Conservation (phyloP, 1,284 basidiomycete species). For the Sphagnurus paluster region DNA sequence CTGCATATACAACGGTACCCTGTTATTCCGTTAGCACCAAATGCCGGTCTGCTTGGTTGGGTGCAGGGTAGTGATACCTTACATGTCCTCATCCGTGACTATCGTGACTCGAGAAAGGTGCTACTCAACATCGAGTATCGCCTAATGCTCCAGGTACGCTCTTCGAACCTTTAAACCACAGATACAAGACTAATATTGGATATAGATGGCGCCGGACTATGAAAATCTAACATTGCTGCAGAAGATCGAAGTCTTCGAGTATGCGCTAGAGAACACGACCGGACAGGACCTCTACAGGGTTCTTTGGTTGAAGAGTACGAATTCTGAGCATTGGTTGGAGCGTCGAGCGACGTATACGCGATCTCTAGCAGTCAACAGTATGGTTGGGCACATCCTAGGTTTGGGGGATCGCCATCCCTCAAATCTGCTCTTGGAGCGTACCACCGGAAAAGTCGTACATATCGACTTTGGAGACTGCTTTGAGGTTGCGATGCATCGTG, state of each 20-base stretch:
- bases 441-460: slow-evolving; percentile 94
- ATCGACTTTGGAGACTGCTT: slow-evolving; percentile 98
- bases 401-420: slow-evolving; percentile 98
- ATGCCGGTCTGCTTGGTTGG: slow-evolving; percentile 95
- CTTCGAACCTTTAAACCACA: background rate
- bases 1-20: slow-evolving; percentile 94
- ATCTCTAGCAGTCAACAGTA: slow-evolving; percentile 93
- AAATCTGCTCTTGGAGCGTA: slow-evolving; percentile 91
- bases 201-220: slow-evolving; percentile 98
- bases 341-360: slow-evolving; percentile 96
- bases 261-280: slow-evolving; percentile 97
- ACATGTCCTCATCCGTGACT: slow-evolving; percentile 97
- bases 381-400: slow-evolving; percentile 97
- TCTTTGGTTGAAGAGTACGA: slow-evolving; percentile 93
- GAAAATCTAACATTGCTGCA: slow-evolving; percentile 93
- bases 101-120: slow-evolving; percentile 94
- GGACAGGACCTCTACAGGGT: slow-evolving; percentile 99
- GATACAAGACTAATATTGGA: slow-evolving; percentile 4
- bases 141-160: slow-evolving; percentile 88
- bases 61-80: slow-evolving; percentile 96
- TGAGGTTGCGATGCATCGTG: slow-evolving; percentile 92
- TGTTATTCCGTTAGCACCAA: slow-evolving; percentile 95
- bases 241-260: slow-evolving; percentile 99
- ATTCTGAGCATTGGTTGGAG: slow-evolving; percentile 98
- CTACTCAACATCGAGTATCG: slow-evolving; percentile 98